Evolutionary conservation across 805 yeast genomes (phyloP).

Genomic region (Ogataea salicorniae): DNA sequence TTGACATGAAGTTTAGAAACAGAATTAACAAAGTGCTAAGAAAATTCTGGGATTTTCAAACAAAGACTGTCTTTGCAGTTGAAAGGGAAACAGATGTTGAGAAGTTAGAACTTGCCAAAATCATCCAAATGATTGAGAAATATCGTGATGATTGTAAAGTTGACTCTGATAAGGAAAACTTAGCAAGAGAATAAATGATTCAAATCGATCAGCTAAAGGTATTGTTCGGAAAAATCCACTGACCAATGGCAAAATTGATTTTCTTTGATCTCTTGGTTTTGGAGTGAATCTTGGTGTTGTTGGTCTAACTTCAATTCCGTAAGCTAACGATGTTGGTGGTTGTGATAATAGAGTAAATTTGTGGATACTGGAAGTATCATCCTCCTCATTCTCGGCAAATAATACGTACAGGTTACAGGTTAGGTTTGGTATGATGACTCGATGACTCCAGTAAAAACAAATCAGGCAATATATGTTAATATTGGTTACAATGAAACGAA

Average conservation of each 20-base stretch:
- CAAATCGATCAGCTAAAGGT: background rate
- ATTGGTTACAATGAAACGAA: too few relatives aligned
- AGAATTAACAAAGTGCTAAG: slow-evolving; percentile 43
- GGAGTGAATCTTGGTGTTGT: slow-evolving; percentile 49
- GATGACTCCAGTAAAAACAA: too few relatives aligned
- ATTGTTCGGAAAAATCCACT: slow-evolving; percentile 48
- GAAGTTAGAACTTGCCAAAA: slow-evolving; percentile 22
- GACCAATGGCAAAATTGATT: slow-evolving; percentile 48
- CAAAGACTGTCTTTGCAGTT: slow-evolving; percentile 38
- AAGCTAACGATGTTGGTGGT: slow-evolving; percentile 25
- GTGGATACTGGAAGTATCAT: slow-evolving; percentile 17
- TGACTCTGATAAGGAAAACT: background rate
- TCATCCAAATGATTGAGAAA: slow-evolving; percentile 23
- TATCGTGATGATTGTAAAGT: too few relatives aligned
- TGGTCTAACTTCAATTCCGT: slow-evolving; percentile 47
- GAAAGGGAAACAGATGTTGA: slow-evolving; percentile 37
- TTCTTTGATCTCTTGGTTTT: slow-evolving; percentile 22
- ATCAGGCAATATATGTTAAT: too few relatives aligned
- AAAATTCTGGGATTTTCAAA: slow-evolving; percentile 44
- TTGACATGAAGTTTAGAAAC: slow-evolving; percentile 35
- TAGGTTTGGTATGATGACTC: too few relatives aligned
- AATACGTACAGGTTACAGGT: too few relatives aligned
- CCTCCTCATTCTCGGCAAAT: slow-evolving; percentile 17
- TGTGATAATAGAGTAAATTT: slow-evolving; percentile 23
- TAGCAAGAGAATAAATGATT: background rate